These are phyloP conservation scores for Eleusine coracana DNA, from an alignment of 176 grass and related monocot species.

Conservation along the genomic window DNA sequence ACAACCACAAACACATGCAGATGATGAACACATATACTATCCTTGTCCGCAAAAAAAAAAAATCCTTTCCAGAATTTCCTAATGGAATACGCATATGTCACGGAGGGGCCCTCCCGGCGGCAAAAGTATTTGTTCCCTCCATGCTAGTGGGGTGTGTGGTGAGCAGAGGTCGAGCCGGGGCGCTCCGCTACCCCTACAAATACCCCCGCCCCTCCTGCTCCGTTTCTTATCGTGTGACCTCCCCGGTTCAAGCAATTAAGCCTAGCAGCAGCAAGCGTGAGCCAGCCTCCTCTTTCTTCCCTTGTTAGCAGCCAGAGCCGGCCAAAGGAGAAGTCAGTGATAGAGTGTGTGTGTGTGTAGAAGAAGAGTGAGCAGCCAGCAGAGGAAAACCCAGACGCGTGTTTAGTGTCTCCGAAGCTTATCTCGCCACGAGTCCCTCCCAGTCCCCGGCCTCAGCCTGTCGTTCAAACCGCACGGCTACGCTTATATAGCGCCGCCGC, in stretches of 20 bases:
- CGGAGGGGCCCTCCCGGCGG: constrained; percentile 37
- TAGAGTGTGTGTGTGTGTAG: neutral
- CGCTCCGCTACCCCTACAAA: constrained; percentile 48
- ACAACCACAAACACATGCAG: neutral
- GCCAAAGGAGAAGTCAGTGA: constrained; percentile 19
- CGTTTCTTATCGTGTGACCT: constrained; percentile 44
- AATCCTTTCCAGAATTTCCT: neutral
- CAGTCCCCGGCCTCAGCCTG: no score
- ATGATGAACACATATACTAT: neutral
- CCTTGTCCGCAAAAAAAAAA: neutral
- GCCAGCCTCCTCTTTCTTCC: neutral
- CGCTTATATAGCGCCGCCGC: constrained; percentile 10
- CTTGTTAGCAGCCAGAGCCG: neutral
- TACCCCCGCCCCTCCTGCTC: constrained; percentile 35
- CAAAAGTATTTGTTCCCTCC: constrained; percentile 53
- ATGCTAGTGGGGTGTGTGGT: constrained; percentile 40
- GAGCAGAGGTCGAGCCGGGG: constrained; percentile 8
- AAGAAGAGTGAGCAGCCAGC: neutral
- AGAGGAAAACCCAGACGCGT: constrained; percentile 10
- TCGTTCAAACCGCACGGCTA: neutral
- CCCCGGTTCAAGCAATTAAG: constrained; percentile 13
- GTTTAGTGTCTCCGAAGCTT: constrained; percentile 8
- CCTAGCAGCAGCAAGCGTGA: neutral
- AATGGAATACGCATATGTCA: constrained; percentile 47
- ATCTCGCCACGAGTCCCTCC: constrained; percentile 13